Conservation (phyloP, 768 basidiomycete species). For the Myochromella boudieri region DNA sequence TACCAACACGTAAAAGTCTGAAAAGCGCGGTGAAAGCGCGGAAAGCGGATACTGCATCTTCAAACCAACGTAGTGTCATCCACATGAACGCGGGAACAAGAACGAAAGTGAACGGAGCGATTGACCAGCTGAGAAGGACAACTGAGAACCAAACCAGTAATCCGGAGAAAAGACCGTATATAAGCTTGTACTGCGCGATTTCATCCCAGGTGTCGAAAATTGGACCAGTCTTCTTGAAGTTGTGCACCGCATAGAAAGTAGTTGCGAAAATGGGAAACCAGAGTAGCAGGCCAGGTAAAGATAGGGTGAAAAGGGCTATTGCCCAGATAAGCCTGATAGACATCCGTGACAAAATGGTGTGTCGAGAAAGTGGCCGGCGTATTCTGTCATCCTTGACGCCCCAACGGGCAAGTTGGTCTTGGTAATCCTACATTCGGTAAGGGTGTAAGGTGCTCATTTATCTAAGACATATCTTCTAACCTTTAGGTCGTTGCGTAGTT, state of each 20-base stretch:
- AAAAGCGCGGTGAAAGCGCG: constrained; percentile 67
- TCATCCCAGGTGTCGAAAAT: constrained; percentile 88
- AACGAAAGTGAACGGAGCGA: constrained; percentile 55
- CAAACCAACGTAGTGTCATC: constrained; percentile 87
- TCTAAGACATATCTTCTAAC: constrained; percentile 31
- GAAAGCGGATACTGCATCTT: constrained; percentile 78
- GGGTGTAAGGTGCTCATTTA: not conserved
- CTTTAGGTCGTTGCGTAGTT: constrained; percentile 57
- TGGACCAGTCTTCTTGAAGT: constrained; percentile 80
- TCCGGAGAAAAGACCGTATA: constrained; percentile 78
- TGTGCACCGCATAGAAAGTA: constrained; percentile 67
- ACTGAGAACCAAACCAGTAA: constrained; percentile 61
- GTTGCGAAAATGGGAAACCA: constrained; percentile 80
- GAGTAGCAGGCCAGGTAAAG: constrained; percentile 74
- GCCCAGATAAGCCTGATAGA: constrained; percentile 65
- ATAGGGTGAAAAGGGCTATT: constrained; percentile 58
- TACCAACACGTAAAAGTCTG: constrained; percentile 64
- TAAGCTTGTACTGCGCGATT: constrained; percentile 86
- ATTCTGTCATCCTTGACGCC: constrained; percentile 88
- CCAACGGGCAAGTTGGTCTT: constrained; percentile 64
- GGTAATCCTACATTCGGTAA: constrained; percentile 55
- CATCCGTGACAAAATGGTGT: constrained; percentile 61
- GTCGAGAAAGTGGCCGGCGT: constrained; percentile 57
- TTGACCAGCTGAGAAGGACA: constrained; percentile 59
- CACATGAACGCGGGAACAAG: constrained; percentile 80